Evolutionary conservation across 2,329 filamentous ascomycete genomes (phyloP).

Genomic region (Pseudogymnoascus sp.): DNA sequence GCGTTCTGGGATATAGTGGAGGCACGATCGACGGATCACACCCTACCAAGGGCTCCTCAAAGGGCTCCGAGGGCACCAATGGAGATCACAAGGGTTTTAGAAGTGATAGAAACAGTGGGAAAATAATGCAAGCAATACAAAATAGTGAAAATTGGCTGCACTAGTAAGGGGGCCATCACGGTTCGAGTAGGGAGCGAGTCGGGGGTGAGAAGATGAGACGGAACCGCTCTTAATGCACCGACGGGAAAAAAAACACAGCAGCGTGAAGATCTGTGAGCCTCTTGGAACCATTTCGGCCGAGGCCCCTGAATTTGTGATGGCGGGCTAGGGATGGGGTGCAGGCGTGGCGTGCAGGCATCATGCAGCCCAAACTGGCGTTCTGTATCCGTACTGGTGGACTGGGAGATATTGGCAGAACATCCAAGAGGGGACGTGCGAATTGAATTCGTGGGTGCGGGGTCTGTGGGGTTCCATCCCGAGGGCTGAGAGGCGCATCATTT

Average conservation of each 20-base stretch:
- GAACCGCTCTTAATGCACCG: background rate
- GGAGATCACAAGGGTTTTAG: background rate
- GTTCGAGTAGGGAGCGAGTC: background rate
- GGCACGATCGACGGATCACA: background rate
- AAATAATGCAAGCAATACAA: background rate
- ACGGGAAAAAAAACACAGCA: background rate
- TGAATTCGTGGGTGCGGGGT: background rate
- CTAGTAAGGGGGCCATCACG: background rate
- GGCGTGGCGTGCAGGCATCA: background rate
- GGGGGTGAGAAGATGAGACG: background rate
- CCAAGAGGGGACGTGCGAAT: background rate
- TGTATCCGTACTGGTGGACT: background rate
- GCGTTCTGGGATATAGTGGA: background rate
- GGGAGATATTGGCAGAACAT: background rate
- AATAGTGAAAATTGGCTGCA: background rate
- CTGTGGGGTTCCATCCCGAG: background rate
- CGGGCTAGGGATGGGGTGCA: background rate
- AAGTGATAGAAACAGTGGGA: background rate
- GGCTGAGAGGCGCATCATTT: background rate
- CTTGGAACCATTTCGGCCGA: background rate
- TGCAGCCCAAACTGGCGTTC: background rate
- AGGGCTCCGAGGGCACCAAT: background rate
- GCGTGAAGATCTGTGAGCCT: background rate
- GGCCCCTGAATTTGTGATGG: background rate
- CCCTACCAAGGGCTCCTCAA: background rate